phyloP scores from a whole-genome alignment of 2,329 filamentous ascomycete genomes.

The Aspergillus chevalieri region DNA sequence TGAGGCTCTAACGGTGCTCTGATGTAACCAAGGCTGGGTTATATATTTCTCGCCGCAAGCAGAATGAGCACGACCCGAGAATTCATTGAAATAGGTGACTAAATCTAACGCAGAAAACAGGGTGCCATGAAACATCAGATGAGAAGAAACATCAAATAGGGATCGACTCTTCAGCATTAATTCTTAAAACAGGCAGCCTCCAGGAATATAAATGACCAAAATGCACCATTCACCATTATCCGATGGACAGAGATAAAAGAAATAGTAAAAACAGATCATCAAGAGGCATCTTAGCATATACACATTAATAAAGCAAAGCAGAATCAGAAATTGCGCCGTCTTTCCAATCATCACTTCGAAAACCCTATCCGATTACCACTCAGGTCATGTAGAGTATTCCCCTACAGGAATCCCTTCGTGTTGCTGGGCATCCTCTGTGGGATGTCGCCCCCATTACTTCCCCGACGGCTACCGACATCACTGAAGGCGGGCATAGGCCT shows the following conservation, averaged over 20 bases:
- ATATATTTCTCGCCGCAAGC: too few species aligned
- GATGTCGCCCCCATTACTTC: conserved; percentile 44
- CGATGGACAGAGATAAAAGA: neutral
- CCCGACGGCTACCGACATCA: conserved; percentile 35
- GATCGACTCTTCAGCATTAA: neutral
- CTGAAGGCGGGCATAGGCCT: conserved; percentile 29
- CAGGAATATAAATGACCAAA: neutral
- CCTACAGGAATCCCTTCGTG: conserved; percentile 70
- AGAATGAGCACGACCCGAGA: too few species aligned
- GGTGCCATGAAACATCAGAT: neutral
- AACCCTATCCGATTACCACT: neutral
- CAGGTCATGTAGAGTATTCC: neutral
- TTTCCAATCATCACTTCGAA: conserved; percentile 8
- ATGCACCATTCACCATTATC: neutral
- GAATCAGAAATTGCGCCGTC: conserved; percentile 6
- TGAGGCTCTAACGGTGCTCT: too few species aligned
- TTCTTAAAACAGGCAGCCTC: neutral
- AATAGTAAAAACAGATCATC: conserved; percentile 3
- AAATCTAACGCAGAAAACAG: neutral
- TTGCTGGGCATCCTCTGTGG: conserved; percentile 64
- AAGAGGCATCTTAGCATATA: conserved; percentile 11
- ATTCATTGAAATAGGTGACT: neutral
- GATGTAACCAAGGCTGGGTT: too few species aligned
- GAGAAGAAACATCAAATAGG: neutral
- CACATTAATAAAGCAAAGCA: conserved; percentile 10